Conservation (phyloP, 1,284 basidiomycete genomes). For the Rhodotorula sp. region DNA sequence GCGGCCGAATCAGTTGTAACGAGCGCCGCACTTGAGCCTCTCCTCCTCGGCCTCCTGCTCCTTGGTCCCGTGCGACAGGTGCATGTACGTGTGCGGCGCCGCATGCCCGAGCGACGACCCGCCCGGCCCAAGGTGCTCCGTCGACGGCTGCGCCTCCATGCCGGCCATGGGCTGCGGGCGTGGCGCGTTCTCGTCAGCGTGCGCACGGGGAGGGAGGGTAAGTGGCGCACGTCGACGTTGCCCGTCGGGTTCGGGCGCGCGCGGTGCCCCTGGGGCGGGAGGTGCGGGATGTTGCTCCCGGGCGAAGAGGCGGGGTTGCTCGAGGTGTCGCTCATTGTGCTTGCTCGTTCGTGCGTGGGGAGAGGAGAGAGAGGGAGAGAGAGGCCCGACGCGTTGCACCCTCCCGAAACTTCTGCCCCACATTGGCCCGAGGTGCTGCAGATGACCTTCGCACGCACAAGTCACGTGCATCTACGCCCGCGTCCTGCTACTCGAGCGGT, state of each 20-base stretch:
- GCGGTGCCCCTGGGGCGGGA: background rate
- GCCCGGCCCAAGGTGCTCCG: background rate
- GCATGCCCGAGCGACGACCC: background rate
- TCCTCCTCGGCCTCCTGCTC: constrained; percentile 16
- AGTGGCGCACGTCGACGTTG: constrained; percentile 7
- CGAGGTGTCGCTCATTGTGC: too few species aligned
- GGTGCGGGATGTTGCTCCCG: constrained; percentile 1
- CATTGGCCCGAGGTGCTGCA: too few species aligned
- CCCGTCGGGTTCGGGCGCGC: constrained; percentile 4
- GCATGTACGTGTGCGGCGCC: constrained; percentile 7
- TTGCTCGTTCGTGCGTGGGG: too few species aligned
- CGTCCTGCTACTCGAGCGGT: too few species aligned
- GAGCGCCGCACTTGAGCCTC: constrained; percentile 9
- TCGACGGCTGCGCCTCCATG: background rate
- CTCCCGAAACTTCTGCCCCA: too few species aligned
- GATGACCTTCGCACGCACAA: too few species aligned
- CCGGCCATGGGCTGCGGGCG: background rate
- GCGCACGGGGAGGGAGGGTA: background rate
- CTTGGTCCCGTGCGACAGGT: constrained; percentile 5
- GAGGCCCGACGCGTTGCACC: too few species aligned
- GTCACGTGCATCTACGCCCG: too few species aligned
- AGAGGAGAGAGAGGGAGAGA: too few species aligned
- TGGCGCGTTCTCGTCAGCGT: background rate
- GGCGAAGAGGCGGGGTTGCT: too few species aligned
- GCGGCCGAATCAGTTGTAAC: background rate